phyloP scores from a whole-genome alignment of 495 filamentous ascomycete genomes.

The Neurospora pannonica region DNA sequence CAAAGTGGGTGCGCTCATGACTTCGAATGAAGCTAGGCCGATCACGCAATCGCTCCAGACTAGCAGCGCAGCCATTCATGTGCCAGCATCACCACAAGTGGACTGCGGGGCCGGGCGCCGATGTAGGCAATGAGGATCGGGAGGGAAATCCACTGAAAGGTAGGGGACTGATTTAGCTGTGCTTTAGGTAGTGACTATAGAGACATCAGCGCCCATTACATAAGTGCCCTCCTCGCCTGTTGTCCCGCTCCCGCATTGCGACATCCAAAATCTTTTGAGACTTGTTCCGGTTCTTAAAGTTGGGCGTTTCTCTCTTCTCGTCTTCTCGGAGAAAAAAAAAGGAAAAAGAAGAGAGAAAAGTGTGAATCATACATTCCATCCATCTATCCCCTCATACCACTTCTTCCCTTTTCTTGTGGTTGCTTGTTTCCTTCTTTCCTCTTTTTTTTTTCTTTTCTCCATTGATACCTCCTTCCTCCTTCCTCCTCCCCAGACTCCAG shows the following conservation, averaged over 20 bases:
- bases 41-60: conserved; percentile 25
- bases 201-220: neutral
- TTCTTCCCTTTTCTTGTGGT: neutral
- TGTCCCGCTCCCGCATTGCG: neutral
- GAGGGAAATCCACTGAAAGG: too few species aligned
- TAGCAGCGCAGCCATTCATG: neutral
- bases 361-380: conserved; percentile 3
- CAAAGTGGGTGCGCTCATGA: conserved; percentile 1
- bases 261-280: neutral
- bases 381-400: neutral
- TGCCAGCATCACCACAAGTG: neutral
- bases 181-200: neutral
- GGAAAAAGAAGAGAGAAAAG: neutral
- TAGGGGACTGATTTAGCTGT: neutral
- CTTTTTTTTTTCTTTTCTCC: neutral
- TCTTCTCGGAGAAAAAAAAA: conserved; percentile 4
- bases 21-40: conserved; percentile 14
- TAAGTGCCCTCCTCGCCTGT: neutral
- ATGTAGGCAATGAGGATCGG: too few species aligned
- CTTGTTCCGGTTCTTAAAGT: conserved; percentile 8
- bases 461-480: neutral
- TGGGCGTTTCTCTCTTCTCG: neutral
- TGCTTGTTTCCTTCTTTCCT: neutral
- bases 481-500: neutral
- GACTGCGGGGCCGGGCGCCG: conserved; percentile 15